Evolutionary conservation across 1,139 yeast species (phyloP).

Genomic region (Hyphopichia fennica): DNA sequence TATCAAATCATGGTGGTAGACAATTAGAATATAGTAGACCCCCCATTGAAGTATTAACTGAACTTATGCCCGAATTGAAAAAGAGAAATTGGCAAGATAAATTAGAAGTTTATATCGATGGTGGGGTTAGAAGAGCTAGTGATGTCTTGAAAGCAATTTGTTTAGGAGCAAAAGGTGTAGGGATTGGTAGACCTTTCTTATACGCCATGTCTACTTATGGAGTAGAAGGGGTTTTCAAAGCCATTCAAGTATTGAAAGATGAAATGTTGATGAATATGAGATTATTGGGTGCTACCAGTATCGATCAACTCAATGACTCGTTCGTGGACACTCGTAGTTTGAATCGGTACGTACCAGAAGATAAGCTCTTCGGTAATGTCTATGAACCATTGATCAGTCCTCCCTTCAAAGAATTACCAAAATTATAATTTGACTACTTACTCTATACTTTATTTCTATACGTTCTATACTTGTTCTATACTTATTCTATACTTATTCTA

Average conservation of each 20-base stretch:
- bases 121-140: constrained; percentile 72
- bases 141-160: constrained; percentile 68
- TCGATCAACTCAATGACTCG: constrained; percentile 59
- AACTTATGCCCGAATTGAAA: constrained; percentile 57
- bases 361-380: constrained; percentile 35
- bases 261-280: constrained; percentile 90
- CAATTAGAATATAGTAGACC: constrained; percentile 69
- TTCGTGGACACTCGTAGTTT: constrained; percentile 30
- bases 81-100: constrained; percentile 45
- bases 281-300: constrained; percentile 69
- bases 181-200: constrained; percentile 70
- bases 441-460: background rate
- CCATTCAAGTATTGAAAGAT: constrained; percentile 74
- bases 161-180: constrained; percentile 72
- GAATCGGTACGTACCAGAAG: constrained; percentile 27
- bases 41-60: constrained; percentile 67
- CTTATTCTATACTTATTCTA: background rate
- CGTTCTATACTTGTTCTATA: background rate
- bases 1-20: constrained; percentile 77
- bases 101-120: constrained; percentile 55
- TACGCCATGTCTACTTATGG: constrained; percentile 76
- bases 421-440: constrained; percentile 15
- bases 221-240: constrained; percentile 74
- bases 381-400: constrained; percentile 41
- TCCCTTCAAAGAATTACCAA: constrained; percentile 26